phyloP scores from a whole-genome alignment of 345 rosid genomes.

The Raphanus raphanistrum region DNA sequence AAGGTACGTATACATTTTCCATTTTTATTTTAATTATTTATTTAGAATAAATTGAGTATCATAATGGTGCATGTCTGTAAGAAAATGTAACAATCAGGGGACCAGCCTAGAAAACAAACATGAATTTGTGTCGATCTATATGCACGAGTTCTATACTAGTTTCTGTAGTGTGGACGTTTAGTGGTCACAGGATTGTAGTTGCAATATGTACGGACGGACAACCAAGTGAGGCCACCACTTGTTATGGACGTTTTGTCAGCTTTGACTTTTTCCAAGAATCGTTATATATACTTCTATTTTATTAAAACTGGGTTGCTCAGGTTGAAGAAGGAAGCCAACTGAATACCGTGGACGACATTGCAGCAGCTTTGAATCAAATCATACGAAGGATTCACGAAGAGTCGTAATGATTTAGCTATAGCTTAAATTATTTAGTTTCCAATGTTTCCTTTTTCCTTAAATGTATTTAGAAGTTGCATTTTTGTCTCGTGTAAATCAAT shows the following conservation, averaged over 20 bases:
- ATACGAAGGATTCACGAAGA: conserved; percentile 63
- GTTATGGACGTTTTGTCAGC: conserved; percentile 8
- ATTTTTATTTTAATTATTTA: background rate
- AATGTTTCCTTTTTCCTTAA: background rate
- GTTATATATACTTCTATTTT: background rate
- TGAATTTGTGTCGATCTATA: conserved; percentile 1
- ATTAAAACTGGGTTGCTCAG: conserved; percentile 36
- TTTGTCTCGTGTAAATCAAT: conserved; percentile 21
- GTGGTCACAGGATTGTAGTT: conserved; percentile 13
- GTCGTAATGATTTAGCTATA: conserved; percentile 23
- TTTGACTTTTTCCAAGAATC: background rate
- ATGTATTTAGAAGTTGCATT: conserved; percentile 1
- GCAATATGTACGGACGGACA: conserved; percentile 32
- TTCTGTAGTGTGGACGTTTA: background rate
- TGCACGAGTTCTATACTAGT: background rate
- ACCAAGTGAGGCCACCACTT: conserved; percentile 25
- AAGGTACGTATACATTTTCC: conserved; percentile 49
- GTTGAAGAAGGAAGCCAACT: conserved; percentile 77
- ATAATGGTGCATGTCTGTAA: conserved; percentile 5
- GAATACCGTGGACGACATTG: conserved; percentile 75
- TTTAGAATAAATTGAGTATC: background rate
- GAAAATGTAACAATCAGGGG: conserved; percentile 4
- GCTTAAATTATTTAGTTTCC: background rate
- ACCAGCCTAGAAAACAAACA: background rate
- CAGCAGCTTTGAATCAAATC: conserved; percentile 68